Base-by-base conservation (phyloP, 2,329 filamentous ascomycete genomes). In the Calonectria fujianensis region DNA sequence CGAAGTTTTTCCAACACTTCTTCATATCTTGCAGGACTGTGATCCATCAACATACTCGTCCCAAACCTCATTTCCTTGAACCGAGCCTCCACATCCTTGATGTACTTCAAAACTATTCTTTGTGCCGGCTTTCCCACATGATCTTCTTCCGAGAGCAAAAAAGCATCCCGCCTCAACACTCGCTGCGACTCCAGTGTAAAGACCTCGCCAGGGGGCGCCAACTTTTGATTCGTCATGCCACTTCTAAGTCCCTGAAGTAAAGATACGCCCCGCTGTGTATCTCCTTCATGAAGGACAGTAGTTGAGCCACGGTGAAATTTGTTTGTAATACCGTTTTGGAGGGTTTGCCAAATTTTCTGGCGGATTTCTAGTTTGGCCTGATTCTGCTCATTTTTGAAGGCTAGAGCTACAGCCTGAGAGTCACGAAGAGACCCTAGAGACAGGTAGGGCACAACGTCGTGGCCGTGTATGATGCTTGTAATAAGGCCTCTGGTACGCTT, bases 381-480 rank as follows among this genome's bases (percentile, higher is more conserved):
- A 41, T 89, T 90, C 73, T 93, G 90, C 82, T 96, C 94, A 16
- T 90, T 90, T 84, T 95, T 95, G 85, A 96, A 94, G 0, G 93
- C 92, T 0, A 95, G 84, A 1, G 94, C 92, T 1, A 94, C 89
- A 1, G 92, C 91, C 82, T 95, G 94, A 72, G 95, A 90, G 82
- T 96, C 94, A 79, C 95, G 93, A 3, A 96, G 85, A 0, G 94
- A 89, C 3, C 94, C 94, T 0, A 96, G 88, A 0, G 94, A 95
- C 6, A 96, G 88, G 69, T 91, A 92, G 0, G 94, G 94, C 0
- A 96, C 93, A 13, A 96, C 86, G 80, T 96, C 94, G 81, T 92
- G 90, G 24, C 93, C 93, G 79, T 96, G 93, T 14, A 95, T 90
- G 6, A 94, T 89, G 11, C 92, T 95, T 3, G 94, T 96, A 74